Evolutionary conservation across 495 filamentous ascomycete genomes (phyloP), one percentile per base, ranked within the genome.

Genomic region (Pseudotulostoma volvatum): DNA sequence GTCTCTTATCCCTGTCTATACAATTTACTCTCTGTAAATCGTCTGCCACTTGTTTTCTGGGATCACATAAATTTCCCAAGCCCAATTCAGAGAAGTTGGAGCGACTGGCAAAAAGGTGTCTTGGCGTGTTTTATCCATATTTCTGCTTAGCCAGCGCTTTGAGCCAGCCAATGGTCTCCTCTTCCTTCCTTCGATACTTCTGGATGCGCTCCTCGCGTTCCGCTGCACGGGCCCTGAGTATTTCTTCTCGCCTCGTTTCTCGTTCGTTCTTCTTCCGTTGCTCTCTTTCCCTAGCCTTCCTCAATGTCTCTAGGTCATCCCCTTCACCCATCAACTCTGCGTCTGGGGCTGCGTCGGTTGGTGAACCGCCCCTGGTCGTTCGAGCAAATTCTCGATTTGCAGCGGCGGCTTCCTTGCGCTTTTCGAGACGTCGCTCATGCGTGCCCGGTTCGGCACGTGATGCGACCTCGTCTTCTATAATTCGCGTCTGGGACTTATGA

Each of bases 371-470:
- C 3, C 63, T 52, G 3, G 46, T 44, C n/a, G 55, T 41, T 9
- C 57, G 49, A 3, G 68, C 68, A 40, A 72, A 71, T 2, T 55
- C 48, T 2, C 59, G 58, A 37, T 70, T 70, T 0, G 64, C 50
- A 3, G 59, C 63, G 1, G 73, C 63, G 3, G 51, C 57, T 39
- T 79, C 75, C 8, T 60, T 61, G 34, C 76, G 77, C 65, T 94
- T 94, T 64, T 97, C 88, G 3, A 97, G 66, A 39, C 74, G 72
- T 7, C 88, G 74, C 56, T 93, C 90, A 18, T 77, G 74, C 2
- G 84, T 86, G 1, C 88, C 86, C 0, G 88, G 59, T 35, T 88
- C 85, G 0, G 88, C 84, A 9, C 84, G 80, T 3, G 90, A 88
- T 0, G 66, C 70, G 8, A 93, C 59, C 41, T 95, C 88, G 7